Base-by-base conservation (phyloP, 2,329 filamentous ascomycete species). In the Cladobotryum mycophilum region DNA sequence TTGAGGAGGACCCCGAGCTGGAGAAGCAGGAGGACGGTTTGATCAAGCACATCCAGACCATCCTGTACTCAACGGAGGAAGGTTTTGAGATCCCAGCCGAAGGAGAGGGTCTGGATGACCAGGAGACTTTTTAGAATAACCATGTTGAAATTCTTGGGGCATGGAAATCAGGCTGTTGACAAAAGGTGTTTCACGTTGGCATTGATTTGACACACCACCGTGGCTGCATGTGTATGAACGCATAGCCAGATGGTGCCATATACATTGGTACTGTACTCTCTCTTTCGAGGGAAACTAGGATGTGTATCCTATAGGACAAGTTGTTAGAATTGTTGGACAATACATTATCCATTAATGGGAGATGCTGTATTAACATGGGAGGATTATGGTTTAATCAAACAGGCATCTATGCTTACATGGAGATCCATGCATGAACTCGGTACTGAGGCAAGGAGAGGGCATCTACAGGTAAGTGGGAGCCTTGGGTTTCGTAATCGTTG, bases 31-130 rank as follows among this genome's bases (percentile, higher is more conserved):
- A 96, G 62, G 87, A 90, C 55, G 86, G 89, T 14, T 76, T 99
- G 56, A 81, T 97, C 68, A 96, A 96, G 81, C 85, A 92, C 68
- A 96, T 99, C 69, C 93, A 99, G 75, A 84, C 82, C 34, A 97
- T 97, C 66, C 78, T 99, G 57, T 99, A 99, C 79, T 96, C 90
- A 55, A 99, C 93, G 55, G 93, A 99, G 78, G 84, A 88, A 60
- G 84, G 86, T 34, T 95, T 95, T 63, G 90, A 95, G 76, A 95
- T 96, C 62, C 90, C 90, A 5, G 83, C 84, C 45, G 88, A 93
- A 67, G 81, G 76, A 18, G 86, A 90, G 62, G 81, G 71, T 15
- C 70, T 82, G 52, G 85, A 84, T 57, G 88, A 91, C 66, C 85
- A 91, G 69, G 88, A 93, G 79, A 90, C 86, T 48, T 89, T 89